phyloP scores from a whole-genome alignment of 73 alveolate species.

The Paraurostyla sp. region DNA sequence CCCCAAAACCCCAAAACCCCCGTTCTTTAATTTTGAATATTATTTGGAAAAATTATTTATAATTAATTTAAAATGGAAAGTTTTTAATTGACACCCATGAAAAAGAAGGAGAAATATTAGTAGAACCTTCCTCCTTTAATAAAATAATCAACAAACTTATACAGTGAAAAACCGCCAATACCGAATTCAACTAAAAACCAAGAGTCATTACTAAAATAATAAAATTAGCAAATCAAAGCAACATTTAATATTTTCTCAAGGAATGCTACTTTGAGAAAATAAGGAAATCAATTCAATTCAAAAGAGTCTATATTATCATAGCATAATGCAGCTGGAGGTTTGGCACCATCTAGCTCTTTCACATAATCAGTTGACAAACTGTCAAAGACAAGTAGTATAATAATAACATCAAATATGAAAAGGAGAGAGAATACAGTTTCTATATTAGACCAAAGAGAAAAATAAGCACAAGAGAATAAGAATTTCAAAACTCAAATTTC shows the following conservation, averaged over 20 bases:
- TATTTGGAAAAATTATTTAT: too few species aligned
- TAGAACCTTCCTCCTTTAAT: too few species aligned
- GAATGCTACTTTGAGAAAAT: background rate
- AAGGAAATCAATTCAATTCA: background rate
- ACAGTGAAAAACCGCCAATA: too few species aligned
- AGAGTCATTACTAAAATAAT: too few species aligned
- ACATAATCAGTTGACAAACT: background rate
- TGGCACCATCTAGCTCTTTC: background rate
- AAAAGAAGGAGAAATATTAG: too few species aligned
- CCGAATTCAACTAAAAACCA: too few species aligned
- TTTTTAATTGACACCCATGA: too few species aligned
- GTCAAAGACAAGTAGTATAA: background rate
- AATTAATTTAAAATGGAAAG: too few species aligned
- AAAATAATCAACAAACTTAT: too few species aligned
- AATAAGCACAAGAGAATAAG: background rate
- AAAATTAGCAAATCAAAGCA: too few species aligned
- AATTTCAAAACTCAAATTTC: background rate
- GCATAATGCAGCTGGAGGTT: background rate
- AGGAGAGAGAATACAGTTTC: slow-evolving; percentile 2
- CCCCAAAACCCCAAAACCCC: too few species aligned
- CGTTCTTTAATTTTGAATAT: too few species aligned
- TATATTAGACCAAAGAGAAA: background rate
- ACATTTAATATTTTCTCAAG: background rate
- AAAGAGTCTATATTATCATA: background rate
- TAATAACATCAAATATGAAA: background rate